Evolutionary conservation across 2,329 filamentous ascomycete genomes (phyloP), one percentile per base, ranked within the genome.

Genomic region (Rugonectria rugulosa): DNA sequence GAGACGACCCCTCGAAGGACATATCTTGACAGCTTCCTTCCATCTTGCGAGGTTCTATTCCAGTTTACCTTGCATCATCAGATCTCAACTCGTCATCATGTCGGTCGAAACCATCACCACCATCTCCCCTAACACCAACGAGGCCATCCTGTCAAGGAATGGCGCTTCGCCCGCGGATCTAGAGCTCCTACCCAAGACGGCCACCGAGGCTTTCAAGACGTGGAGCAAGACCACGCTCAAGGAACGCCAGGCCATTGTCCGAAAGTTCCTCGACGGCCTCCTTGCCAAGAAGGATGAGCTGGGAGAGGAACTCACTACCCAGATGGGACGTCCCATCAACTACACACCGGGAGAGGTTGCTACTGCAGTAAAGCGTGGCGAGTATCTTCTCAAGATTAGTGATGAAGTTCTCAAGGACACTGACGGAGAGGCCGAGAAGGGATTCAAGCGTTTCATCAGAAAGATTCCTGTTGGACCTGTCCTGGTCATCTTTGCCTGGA

Each of bases 251-350:
- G 82, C 83, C 41, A 93, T 97, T 62, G 87, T 97, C 67, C 87
- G 85, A 67, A 91, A 89, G 68, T 92, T 93, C 1, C 77, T 98
- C 38, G 83, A 88, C 59, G 75, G 91, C 5, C 80, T 98, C 23
- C 75, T 78, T 14, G 83, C 86, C 44, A 88, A 86, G 71, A 84
- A 92, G 73, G 89, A 95, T 86, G 89, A 87, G 59, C 81, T 98
- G 27, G 92, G 89, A 6, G 83, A 86, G 64, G 93, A 97, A 73
- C 78, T 98, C 56, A 97, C 93, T 0, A 88, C 91, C 72, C 93
- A 98, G 78, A 98, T 98, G 93, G 94, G 94, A 36, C 84, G 94
- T 17, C 94, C 94, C 27, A 97, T 97, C 68, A 84, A 89, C 31
- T 97, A 94, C 73, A 90, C 91, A 0, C 87, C 83, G 41, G 92